A percentile compares a stretch with the other conserved stretches of the same genome.
These are phyloP conservation scores for Tillandsia leiboldiana DNA, from an alignment of 176 grass and related monocot species.

Conservation along the genomic window DNA sequence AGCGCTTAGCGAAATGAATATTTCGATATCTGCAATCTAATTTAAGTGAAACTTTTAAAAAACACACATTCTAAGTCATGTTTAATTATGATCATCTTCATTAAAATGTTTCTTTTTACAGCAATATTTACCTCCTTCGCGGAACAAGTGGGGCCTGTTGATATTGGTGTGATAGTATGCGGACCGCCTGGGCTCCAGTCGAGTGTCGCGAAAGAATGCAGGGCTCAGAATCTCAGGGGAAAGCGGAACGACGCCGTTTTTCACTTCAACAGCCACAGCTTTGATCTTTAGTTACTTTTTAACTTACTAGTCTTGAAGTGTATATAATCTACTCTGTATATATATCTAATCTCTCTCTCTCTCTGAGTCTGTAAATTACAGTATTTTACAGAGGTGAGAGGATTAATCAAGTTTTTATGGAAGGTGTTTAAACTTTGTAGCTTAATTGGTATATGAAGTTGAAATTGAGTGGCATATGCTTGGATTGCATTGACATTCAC, in stretches of 20 bases:
- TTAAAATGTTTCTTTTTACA: constrained; percentile 5
- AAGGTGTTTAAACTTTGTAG: no score
- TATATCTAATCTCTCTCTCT: no score
- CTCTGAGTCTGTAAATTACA: no score
- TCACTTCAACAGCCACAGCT: constrained; percentile 98
- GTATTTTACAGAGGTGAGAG: no score
- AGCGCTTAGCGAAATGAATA: no score
- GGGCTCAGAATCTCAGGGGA: constrained; percentile 51
- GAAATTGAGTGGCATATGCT: no score
- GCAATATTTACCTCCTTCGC: constrained; percentile 29
- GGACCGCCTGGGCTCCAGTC: constrained; percentile 55
- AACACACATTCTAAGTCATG: not conserved
- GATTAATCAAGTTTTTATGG: no score
- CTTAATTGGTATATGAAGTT: no score
- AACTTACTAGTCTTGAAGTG: not conserved
- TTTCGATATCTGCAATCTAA: no score
- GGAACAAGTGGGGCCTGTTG: constrained; percentile 13
- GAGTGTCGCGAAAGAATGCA: constrained; percentile 73
- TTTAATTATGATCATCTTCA: not conserved
- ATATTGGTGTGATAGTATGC: constrained; percentile 64
- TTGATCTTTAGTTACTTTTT: constrained; percentile 44
- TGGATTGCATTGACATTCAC: no score
- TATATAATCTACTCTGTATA: no score
- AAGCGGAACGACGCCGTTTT: constrained; percentile 45
- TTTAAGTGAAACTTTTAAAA: not conserved